These are phyloP conservation scores for Vicia faba DNA, from an alignment of 306 rosid species.

Conservation along the genomic window DNA sequence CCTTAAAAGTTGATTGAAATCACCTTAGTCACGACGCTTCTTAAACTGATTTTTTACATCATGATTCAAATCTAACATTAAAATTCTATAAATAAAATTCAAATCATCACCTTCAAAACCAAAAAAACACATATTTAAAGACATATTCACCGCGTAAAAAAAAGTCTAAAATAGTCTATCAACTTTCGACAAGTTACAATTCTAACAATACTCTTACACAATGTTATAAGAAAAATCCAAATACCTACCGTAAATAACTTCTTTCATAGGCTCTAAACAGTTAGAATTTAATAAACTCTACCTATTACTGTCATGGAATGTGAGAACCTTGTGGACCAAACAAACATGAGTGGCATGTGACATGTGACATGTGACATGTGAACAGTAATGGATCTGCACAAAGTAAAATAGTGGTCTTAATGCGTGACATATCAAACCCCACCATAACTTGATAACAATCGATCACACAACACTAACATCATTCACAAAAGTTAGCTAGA, in stretches of 20 bases:
- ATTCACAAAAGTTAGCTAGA: conserved; percentile 53
- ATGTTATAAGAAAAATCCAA: background rate
- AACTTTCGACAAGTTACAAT: background rate
- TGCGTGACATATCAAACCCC: conserved; percentile 50
- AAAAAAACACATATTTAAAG: background rate
- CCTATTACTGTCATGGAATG: conserved; percentile 13
- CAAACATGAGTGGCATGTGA: conserved; percentile 39
- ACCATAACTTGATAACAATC: conserved; percentile 41
- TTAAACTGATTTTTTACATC: background rate
- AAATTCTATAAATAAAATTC: too few species aligned
- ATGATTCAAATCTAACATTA: background rate
- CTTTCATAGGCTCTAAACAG: background rate
- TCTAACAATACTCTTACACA: background rate
- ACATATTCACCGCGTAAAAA: too few species aligned
- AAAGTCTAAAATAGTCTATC: background rate
- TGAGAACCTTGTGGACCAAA: conserved; percentile 31
- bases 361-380: conserved; percentile 33
- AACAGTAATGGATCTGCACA: conserved; percentile 25
- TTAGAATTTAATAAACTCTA: background rate
- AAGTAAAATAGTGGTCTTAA: conserved; percentile 35
- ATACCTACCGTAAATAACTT: background rate
- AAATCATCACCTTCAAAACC: background rate
- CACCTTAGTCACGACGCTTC: too few species aligned
- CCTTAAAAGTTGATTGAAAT: too few species aligned
- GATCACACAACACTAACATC: conserved; percentile 47